Base-by-base conservation (phyloP, 2,329 filamentous ascomycete species). In the Aspergillus terreus region DNA sequence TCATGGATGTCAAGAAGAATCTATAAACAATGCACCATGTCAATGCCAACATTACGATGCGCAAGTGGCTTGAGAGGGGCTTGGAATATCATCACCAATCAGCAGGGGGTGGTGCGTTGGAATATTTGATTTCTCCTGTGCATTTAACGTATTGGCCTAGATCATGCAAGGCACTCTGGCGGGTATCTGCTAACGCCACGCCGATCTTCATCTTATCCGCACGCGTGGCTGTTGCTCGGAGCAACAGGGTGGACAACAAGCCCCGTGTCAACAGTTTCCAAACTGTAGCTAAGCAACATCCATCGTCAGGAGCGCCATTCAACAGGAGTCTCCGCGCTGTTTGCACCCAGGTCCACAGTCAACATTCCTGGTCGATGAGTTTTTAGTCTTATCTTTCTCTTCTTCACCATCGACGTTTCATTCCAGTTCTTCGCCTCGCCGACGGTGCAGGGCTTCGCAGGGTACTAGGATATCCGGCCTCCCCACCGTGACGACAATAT, bases 171-270 rank as follows among this genome's bases (percentile, higher is more conserved):
- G 40, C 6, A 42, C 11, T 6, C 15, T 21, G 19, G 17, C 11
- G 19, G 11, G 6, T 42, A 23, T 21, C 19, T 6, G 19, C 17
- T 42, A 54, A 48, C 38, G 7, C 43, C 49, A 63, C 62, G 58
- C 47, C 5, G 17, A 1, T 12, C 23, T 11, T 7, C 9, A n/a
- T 11, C 1, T 14, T 36, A 66, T 57, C 47, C 7, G 54, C 58
- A 65, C 62, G 42, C 2, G 23, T 44, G 46, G 38, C 32, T 25
- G 67, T 70, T 70, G 68, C 66, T 60, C 56, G 45, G 60, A 61
- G 68, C 67, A 70, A 70, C 67, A 53, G 42, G 43, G 51, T 51
- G 57, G 63, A 63, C 57, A 63, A 65, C 61, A 63, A 54, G 47
- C 47, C 38, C 47, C 47, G 41, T 59, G 55, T 60, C 62, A 64